Evolutionary conservation across 352 stramenopile species (phyloP).

Genomic region (Aphanomyces cochlioides): DNA sequence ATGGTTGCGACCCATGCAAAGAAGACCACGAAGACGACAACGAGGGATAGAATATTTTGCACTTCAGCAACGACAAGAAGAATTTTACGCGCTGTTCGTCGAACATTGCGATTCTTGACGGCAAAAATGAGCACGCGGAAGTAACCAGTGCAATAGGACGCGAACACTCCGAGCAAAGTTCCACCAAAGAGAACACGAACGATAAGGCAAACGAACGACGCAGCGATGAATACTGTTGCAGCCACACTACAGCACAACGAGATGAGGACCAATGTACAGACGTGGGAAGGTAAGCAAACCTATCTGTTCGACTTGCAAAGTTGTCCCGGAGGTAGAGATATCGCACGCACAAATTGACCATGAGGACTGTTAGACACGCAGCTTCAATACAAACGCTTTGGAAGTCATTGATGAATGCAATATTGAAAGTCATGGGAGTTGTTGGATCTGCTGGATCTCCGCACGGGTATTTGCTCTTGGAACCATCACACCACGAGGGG

Average conservation of each 20-base stretch:
- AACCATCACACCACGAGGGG: constrained; percentile 53
- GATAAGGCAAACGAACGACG: not conserved
- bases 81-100: constrained; percentile 26
- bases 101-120: constrained; percentile 30
- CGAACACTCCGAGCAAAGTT: not conserved
- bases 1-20: constrained; percentile 53
- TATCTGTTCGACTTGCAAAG: constrained; percentile 40
- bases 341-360: constrained; percentile 48
- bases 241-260: constrained; percentile 6
- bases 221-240: constrained; percentile 1
- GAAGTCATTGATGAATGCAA: constrained; percentile 39
- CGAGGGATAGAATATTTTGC: constrained; percentile 33
- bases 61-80: constrained; percentile 18
- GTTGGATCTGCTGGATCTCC: constrained; percentile 30
- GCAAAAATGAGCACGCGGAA: constrained; percentile 26
- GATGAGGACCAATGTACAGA: not conserved
- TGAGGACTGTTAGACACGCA: constrained; percentile 43
- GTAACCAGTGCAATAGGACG: constrained; percentile 1
- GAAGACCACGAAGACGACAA: constrained; percentile 55
- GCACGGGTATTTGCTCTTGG: constrained; percentile 26
- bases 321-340: constrained; percentile 59
- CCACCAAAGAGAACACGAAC: constrained; percentile 6
- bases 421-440: constrained; percentile 47
- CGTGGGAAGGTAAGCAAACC: not conserved
- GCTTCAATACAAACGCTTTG: constrained; percentile 44